phyloP scores from a whole-genome alignment of 2,329 filamentous ascomycete species.

The Paecilomyces niveus region DNA sequence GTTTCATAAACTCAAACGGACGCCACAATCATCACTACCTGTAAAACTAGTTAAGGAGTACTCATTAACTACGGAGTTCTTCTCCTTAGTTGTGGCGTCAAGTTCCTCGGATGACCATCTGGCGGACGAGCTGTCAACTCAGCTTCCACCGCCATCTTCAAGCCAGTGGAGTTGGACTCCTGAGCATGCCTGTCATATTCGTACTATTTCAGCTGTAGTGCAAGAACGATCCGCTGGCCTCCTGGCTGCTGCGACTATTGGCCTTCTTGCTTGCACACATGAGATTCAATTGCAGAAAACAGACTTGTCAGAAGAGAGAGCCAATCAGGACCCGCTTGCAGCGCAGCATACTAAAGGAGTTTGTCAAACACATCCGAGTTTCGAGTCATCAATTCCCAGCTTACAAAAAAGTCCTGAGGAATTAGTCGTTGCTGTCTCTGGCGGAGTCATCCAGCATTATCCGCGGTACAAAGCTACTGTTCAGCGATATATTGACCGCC shows the following conservation, averaged over 20 bases:
- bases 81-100: conserved; percentile 59
- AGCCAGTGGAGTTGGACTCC: conserved; percentile 53
- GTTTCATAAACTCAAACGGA: conserved; percentile 38
- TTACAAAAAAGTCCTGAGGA: conserved; percentile 43
- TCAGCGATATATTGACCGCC: conserved; percentile 58
- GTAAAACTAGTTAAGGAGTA: conserved; percentile 46
- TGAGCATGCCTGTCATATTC: conserved; percentile 51
- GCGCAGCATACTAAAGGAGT: too few relatives aligned
- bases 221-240: conserved; percentile 63
- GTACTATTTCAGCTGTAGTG: conserved; percentile 59
- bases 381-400: too few relatives aligned
- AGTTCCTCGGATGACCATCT: conserved; percentile 39
- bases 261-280: conserved; percentile 57
- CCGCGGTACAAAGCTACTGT: conserved; percentile 62
- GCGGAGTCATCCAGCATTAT: conserved; percentile 69
- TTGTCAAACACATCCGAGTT: too few relatives aligned
- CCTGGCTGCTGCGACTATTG: conserved; percentile 61
- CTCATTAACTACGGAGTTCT: conserved; percentile 59
- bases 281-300: conserved; percentile 46
- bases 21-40: conserved; percentile 44
- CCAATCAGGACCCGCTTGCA: too few relatives aligned
- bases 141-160: conserved; percentile 38
- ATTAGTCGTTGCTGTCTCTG: conserved; percentile 68
- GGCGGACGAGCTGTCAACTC: conserved; percentile 39
- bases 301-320: conserved; percentile 10